A percentile compares a stretch with the other conserved stretches of the same genome.
These are phyloP conservation scores for Beauveria sp. DNA, from an alignment of 2,329 filamentous ascomycete species.

Conservation along the genomic window DNA sequence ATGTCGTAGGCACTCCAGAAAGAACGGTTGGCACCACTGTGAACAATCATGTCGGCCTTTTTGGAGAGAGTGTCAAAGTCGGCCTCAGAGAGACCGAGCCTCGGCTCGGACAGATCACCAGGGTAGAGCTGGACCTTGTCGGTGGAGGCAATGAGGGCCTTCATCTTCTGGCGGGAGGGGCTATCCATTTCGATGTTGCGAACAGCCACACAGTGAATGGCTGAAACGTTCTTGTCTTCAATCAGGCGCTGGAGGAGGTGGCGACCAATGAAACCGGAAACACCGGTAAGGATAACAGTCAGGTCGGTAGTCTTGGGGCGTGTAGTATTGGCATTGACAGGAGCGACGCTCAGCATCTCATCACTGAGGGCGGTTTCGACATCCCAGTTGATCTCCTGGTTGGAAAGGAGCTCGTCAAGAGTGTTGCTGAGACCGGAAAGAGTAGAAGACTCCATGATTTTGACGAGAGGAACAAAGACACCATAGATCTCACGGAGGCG, in stretches of 20 bases:
- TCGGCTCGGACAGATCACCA: conserved; percentile 28
- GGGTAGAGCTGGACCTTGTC: conserved; percentile 25
- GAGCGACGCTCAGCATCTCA: conserved; percentile 5
- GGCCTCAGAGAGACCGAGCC: conserved; percentile 30
- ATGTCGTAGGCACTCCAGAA: conserved; percentile 30
- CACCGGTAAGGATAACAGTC: conserved; percentile 29
- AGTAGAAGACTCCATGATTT: conserved; percentile 32
- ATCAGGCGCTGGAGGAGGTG: conserved; percentile 31
- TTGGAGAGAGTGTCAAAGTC: conserved; percentile 22
- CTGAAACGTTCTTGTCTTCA: conserved; percentile 20
- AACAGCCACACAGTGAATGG: conserved; percentile 40
- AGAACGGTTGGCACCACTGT: conserved; percentile 37
- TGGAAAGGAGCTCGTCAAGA: conserved; percentile 19
- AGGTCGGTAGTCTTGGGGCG: conserved; percentile 7
- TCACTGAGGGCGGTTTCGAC: not conserved
- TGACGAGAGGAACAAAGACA: conserved; percentile 23
- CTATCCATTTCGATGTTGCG: conserved; percentile 16
- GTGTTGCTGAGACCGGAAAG: conserved; percentile 30
- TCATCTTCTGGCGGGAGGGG: conserved; percentile 10
- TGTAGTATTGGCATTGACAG: not conserved
- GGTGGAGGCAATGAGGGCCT: conserved; percentile 12
- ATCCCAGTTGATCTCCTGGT: conserved; percentile 14
- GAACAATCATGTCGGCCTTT: conserved; percentile 42
- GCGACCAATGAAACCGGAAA: conserved; percentile 34
- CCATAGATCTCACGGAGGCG: conserved; percentile 26